These are phyloP conservation scores for Colletotrichum liriopes DNA, from an alignment of 2,329 filamentous ascomycete genomes.

Conservation along the genomic window DNA sequence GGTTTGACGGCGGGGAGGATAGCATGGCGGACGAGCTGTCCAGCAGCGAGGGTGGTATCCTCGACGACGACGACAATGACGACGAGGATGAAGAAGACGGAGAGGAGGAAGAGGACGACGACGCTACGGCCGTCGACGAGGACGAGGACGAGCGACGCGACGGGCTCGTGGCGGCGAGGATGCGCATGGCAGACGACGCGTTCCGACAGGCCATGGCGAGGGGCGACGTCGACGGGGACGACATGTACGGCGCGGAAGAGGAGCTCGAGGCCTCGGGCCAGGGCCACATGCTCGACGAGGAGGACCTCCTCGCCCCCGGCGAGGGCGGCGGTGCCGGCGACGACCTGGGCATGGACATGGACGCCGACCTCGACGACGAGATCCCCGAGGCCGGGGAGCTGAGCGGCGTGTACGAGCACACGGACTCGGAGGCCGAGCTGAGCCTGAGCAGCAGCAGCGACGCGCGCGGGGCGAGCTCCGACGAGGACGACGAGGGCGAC, in stretches of 20 bases:
- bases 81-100: conserved; percentile 61
- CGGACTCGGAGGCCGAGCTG: conserved; percentile 79
- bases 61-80: conserved; percentile 51
- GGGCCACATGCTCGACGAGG: conserved; percentile 75
- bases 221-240: conserved; percentile 63
- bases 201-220: conserved; percentile 72
- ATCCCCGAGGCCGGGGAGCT: conserved; percentile 73
- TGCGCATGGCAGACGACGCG: conserved; percentile 73
- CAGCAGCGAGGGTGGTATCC: conserved; percentile 27
- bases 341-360: conserved; percentile 69
- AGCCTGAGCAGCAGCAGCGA: conserved; percentile 62
- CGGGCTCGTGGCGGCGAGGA: conserved; percentile 61
- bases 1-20: conserved; percentile 55
- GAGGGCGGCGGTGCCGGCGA: conserved; percentile 46
- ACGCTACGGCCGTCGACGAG: conserved; percentile 46
- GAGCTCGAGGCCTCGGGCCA: conserved; percentile 70
- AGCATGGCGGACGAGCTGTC: conserved; percentile 51
- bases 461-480: conserved; percentile 39
- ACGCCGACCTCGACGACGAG: conserved; percentile 79
- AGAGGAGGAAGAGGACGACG: conserved; percentile 51
- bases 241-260: conserved; percentile 69
- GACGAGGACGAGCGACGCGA: conserved; percentile 62
- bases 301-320: conserved; percentile 62
- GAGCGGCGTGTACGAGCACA: conserved; percentile 80
- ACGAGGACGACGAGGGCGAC: conserved; percentile 45